Base-by-base conservation (phyloP, 345 rosid genomes). In the Linum tenue region DNA sequence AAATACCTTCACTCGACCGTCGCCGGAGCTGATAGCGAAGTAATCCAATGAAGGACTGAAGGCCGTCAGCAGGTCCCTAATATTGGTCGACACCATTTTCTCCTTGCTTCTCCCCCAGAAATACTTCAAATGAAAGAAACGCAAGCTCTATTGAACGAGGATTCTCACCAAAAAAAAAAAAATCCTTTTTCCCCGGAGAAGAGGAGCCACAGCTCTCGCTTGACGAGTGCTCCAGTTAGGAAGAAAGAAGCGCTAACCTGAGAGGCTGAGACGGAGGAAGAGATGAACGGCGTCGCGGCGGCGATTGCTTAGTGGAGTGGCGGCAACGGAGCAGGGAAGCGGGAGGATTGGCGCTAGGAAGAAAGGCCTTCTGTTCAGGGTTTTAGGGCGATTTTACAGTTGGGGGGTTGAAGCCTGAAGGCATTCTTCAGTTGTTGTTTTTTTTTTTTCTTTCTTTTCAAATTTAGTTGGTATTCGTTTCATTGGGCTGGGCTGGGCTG, bases 1-100 rank as follows among this genome's bases (percentile, higher is more conserved):
- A 38, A 41, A 44, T 65, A 87, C 97, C 95, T 90, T 90, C 64
- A 90, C 82, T 69, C 97, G 80, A 66, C 95, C 97, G 78, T 87
- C 95, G 15, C 97, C 97, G 0, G 92, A 75, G 73, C 85, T 78
- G 71, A 90, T 73, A 39, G 97, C 97, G 6, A 90, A 83, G 71
- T 87, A 86, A 64, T 90, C 92, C 56, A 88, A 62, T 0, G 86
- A 72, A 31, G 95, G 97, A 64, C 97, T 90, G 65, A 84, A 87
- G 41, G 89, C 79, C 17, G 96, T 88, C 77, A 91, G 76, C 5
- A 91, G 71, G 72, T 84, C 96, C 73, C 84, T 85, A 61, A 87
- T 82, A 78, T 83, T 85, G 63, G 78, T 73, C 50, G 82, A 80
- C 38, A 75, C 84, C 98, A 92, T 90, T 37, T 60, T 70, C 78